Base-by-base conservation (phyloP, 768 basidiomycete species). In the Suillus clintonianus region DNA sequence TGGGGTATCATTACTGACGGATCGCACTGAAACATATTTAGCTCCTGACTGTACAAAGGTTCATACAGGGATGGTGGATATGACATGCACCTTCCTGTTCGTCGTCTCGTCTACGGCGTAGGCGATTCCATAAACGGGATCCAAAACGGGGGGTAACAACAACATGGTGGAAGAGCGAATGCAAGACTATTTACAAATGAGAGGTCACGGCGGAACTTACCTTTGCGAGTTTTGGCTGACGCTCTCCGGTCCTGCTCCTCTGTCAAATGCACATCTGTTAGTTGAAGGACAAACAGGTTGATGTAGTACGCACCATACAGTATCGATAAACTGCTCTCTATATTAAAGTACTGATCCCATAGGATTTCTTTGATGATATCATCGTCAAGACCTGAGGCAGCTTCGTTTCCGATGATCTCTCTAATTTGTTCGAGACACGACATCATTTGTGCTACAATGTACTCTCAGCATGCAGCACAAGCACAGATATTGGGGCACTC, bases 311-410 rank as follows among this genome's bases (percentile, higher is more conserved):
- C 65, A 95, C 94, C 89, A 42, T 90, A 68, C 32, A 93, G 80
- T 86, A 88, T 93, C 37, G 85, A 79, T 11, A 97, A 77, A 19
- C 91, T 87, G 74, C 88, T 83, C 39, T 94, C 87, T 17, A 91
- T 83, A 71, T 97, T 89, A 69, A 97, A 98, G 75, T 91, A 92
- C 70, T 80, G 86, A 69, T 99, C 88, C 91, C 95, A 99, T 53
- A 99, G 80, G 0, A 85, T 81, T 65, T 94, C 90, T 71, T 84
- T 86, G 72, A 99, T 91, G 58, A 87, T 82, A 39, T 80, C 76
- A 73, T 97, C 92, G 48, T 90, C 82, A 51, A 97, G 77, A 8
- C 88, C 90, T 37, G 89, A 89, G 30, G 81, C 70, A 17, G 82
- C 82, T 71, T 86, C 85, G 59, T 82, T 76, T 7, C 94, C 95